Evolutionary conservation across 129 eudicot genomes (phyloP), one percentile per base, ranked within the genome.

Genomic region (Flaveria trinervia): DNA sequence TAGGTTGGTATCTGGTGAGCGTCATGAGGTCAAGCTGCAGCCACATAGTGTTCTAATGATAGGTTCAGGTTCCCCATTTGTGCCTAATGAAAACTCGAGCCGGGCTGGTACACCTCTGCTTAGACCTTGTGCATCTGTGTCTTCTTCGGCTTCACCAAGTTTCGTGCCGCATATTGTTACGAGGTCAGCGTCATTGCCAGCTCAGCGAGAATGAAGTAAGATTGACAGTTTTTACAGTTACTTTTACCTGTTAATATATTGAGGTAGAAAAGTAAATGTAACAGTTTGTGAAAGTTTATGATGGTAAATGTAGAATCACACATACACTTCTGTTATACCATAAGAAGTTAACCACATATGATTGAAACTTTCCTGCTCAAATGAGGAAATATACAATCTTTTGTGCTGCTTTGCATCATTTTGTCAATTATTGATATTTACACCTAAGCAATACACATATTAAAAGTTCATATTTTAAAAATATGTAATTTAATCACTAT

Each of bases 71-170:
- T 62, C 67, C 54, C 71, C 84, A 11, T 67, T 87, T 22, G 70
- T 64, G 75, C 88, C 84, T 71, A 87, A 88, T 50, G 96, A 87
- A 69, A 83, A 54, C 71, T 89, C 69, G 7, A 85, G 89, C 52
- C 81, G 97, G 33, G 80, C 73, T 39, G 96, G 93, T 60, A 88
- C 99, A 25, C 99, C 99, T 65, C 92, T 94, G 68, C 94, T 94
- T 72, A 64, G 69, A 64, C 92, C 89, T 18, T 87, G 84, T 43
- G 92, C 91, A 45, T 85, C 97, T n/a, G 78, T 82, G 61, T 79
- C 93, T 67, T 77, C 84, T 59, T 43, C 88, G 17, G 60, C 75
- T 59, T 82, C 87, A 16, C 79, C 84, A 1, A 70, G 68, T 74
- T 60, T 79, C 68, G 76, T 77, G 57, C 88, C 85, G 18, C 89